Evolutionary conservation across 306 rosid genomes (phyloP).

Genomic region (Coriaria nepalensis): DNA sequence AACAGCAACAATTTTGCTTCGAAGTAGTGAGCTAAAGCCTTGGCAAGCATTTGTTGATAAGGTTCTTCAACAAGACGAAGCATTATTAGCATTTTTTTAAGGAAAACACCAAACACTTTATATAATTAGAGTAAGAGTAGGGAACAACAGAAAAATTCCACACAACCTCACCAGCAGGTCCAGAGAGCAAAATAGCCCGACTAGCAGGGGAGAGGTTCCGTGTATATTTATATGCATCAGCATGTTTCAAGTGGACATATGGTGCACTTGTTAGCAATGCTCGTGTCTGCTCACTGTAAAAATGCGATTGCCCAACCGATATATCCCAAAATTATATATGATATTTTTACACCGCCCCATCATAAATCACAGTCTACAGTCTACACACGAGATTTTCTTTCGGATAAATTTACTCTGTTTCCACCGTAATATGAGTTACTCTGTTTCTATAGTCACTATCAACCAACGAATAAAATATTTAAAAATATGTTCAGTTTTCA

Average conservation of each 20-base stretch:
- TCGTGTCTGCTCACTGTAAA: conserved; percentile 71
- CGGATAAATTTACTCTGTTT: too few relatives aligned
- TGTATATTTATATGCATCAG: conserved; percentile 62
- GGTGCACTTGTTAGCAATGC: conserved; percentile 77
- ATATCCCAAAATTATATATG: too few relatives aligned
- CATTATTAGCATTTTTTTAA: neutral
- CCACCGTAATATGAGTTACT: too few relatives aligned
- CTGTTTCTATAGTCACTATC: too few relatives aligned
- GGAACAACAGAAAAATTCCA: too few relatives aligned
- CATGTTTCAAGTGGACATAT: conserved; percentile 58
- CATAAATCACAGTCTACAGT: too few relatives aligned
- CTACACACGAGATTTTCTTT: too few relatives aligned
- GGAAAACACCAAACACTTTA: neutral
- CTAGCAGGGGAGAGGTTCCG: conserved; percentile 86
- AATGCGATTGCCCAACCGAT: neutral
- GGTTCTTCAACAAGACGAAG: conserved; percentile 42
- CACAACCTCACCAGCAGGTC: conserved; percentile 55
- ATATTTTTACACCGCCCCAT: too few relatives aligned
- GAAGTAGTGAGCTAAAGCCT: conserved; percentile 91
- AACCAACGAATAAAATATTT: too few relatives aligned
- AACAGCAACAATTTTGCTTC: conserved; percentile 86
- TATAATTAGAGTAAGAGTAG: too few relatives aligned
- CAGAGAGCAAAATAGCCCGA: conserved; percentile 74
- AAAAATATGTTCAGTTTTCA: too few relatives aligned
- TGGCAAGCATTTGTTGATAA: conserved; percentile 92